Base-by-base conservation (phyloP, 225 moss, liverwort and hornwort genomes). In the Ulota crispa region DNA sequence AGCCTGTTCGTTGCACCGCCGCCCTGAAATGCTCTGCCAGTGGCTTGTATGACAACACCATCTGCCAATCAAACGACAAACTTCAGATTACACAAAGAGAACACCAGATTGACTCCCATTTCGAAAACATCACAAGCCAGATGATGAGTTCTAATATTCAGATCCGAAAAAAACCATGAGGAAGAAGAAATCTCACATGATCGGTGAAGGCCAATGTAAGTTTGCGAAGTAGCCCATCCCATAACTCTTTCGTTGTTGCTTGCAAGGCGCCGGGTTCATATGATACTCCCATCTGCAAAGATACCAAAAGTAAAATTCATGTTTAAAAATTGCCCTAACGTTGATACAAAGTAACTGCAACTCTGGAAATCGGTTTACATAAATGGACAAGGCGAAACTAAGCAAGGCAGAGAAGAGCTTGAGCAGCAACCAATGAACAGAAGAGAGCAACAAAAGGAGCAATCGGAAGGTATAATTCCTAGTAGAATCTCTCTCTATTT, bases 1-100 rank as follows among this genome's bases (percentile, higher is more conserved):
- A 45, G 37, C 88, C 92, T 82, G 86, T 76, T 36, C 91, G 86
- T 70, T 87, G 89, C 65, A 96, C 83, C 32, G 99, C 93, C 76
- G 88, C 87, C 83, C 91, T 92, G 73, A 99, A 99, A 81, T 99
- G 99, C 66, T 92, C 93, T 64, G 88, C 85, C 52, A 99, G 76
- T 5, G 99, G 99, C 77, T 88, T 84, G 50, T 96, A 93, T 53
- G 82, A 92, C 41, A 90, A 45, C 73, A 94, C 77, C 85, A 90
- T 87, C 99, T 99, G 93, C 90, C 91, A 85, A 83, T 80, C 24
- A 85, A 68, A 85, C 24, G 30, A 23, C 11, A 55, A 16, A 24
- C 32, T 68, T 68, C 68, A 85, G 72, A 78, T 59, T 60, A 65
- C 55, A 56, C 63, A 47, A 62, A 66, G 52, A 66, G 52, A 43